Evolutionary conservation across 805 yeast genomes (phyloP).

Genomic region (Jamesozyma hellenica): DNA sequence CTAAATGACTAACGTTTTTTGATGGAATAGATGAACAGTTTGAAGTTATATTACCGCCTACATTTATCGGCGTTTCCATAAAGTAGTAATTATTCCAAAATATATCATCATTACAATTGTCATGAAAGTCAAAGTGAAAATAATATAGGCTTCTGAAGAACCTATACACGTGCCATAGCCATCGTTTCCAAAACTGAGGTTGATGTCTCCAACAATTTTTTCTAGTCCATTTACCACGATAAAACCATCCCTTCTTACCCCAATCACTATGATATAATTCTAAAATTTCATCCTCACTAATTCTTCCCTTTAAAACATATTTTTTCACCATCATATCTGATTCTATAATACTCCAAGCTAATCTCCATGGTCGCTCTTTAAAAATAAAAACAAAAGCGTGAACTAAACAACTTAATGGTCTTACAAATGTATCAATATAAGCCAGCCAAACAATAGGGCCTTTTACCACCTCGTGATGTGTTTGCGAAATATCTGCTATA

Average conservation of each 20-base stretch:
- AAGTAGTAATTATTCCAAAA: slow-evolving; percentile 18
- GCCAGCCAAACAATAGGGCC: slow-evolving; percentile 55
- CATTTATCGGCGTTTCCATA: slow-evolving; percentile 1
- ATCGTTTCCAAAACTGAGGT: slow-evolving; percentile 17
- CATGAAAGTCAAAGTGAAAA: slow-evolving; percentile 13
- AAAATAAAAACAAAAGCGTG: slow-evolving; percentile 67
- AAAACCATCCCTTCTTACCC: slow-evolving; percentile 28
- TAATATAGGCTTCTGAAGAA: slow-evolving; percentile 10
- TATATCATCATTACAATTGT: slow-evolving; percentile 20
- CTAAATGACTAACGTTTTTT: not conserved
- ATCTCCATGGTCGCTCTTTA: slow-evolving; percentile 73
- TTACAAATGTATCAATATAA: slow-evolving; percentile 62
- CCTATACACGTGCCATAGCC: slow-evolving; percentile 20
- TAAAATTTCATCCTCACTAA: slow-evolving; percentile 19
- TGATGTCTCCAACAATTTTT: slow-evolving; percentile 24
- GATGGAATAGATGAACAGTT: not conserved
- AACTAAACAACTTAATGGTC: slow-evolving; percentile 70
- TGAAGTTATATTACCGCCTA: not conserved
- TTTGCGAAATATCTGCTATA: slow-evolving; percentile 50
- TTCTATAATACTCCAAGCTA: slow-evolving; percentile 29
- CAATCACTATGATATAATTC: slow-evolving; percentile 15
- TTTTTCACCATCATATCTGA: slow-evolving; percentile 13
- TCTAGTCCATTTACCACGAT: slow-evolving; percentile 19
- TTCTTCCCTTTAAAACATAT: slow-evolving; percentile 19
- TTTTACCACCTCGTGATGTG: slow-evolving; percentile 36